These are phyloP conservation scores for Lecanicillium sp. DNA, from an alignment of 2,329 filamentous ascomycete genomes.

Conservation along the genomic window DNA sequence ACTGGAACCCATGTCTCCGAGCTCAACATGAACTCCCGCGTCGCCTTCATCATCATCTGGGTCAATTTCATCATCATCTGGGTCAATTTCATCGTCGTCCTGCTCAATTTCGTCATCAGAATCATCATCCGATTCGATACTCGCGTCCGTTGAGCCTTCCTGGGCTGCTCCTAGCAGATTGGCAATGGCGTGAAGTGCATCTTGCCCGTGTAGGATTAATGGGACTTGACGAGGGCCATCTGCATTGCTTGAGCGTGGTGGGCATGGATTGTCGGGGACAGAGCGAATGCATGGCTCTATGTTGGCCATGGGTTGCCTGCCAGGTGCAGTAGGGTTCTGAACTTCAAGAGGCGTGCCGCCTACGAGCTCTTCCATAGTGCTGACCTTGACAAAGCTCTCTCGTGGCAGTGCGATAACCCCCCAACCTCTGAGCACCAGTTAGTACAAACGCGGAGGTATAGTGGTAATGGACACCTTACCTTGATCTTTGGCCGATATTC, in stretches of 20 bases:
- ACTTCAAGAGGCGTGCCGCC: constrained; percentile 17
- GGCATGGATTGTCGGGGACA: constrained; percentile 23
- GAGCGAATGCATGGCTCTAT: constrained; percentile 16
- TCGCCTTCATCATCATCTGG: constrained; percentile 1
- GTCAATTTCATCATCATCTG: not conserved
- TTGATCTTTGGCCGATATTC: constrained; percentile 18
- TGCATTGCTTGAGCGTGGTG: not conserved
- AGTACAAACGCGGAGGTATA: not conserved
- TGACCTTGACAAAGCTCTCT: constrained; percentile 32
- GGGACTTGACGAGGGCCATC: not conserved
- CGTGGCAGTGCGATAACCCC: constrained; percentile 39
- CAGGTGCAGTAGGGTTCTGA: constrained; percentile 10
- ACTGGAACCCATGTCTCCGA: too few species aligned
- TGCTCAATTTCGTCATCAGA: constrained; percentile 11
- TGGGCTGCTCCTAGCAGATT: not conserved
- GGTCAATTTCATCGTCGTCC: constrained; percentile 9
- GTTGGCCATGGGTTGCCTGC: constrained; percentile 17
- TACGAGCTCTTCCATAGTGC: constrained; percentile 24
- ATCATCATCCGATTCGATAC: not conserved
- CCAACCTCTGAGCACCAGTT: constrained; percentile 31
- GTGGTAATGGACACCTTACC: constrained; percentile 11
- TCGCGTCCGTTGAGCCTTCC: not conserved
- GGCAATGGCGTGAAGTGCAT: constrained; percentile 4
- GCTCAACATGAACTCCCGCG: not conserved
- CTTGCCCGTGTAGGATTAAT: not conserved